Evolutionary conservation across 306 rosid genomes (phyloP).

Genomic region (Ammopiptanthus mongolicus): DNA sequence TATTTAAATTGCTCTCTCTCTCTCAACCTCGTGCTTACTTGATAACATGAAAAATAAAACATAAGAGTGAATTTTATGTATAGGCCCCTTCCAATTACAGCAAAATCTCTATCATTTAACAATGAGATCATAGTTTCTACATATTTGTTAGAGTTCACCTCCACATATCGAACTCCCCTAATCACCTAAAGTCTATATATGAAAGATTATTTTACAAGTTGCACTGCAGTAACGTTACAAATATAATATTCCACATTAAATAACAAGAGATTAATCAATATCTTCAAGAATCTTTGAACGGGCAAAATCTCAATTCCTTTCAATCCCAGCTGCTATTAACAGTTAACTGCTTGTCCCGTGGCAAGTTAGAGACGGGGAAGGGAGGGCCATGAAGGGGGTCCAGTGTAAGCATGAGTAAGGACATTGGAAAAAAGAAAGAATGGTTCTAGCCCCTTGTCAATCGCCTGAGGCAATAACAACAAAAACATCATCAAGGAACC

Average conservation of each 20-base stretch:
- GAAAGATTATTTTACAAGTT: conserved; percentile 22
- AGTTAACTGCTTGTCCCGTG: conserved; percentile 3
- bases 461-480: conserved; percentile 62
- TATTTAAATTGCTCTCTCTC: no score
- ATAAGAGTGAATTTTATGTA: not conserved
- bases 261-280: not conserved
- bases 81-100: not conserved
- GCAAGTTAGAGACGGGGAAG: not conserved
- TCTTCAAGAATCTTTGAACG: not conserved
- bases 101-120: conserved; percentile 7
- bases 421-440: not conserved
- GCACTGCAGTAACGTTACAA: conserved; percentile 18
- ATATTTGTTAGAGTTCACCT: conserved; percentile 8
- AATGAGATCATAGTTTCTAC: conserved; percentile 9
- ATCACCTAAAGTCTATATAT: conserved; percentile 1
- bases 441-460: conserved; percentile 21
- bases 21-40: no score
- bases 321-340: not conserved
- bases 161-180: conserved; percentile 1
- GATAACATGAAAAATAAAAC: not conserved
- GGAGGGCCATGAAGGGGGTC: not conserved
- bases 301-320: conserved; percentile 10
- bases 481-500: conserved; percentile 87
- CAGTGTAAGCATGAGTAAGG: not conserved
- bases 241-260: not conserved